Evolutionary conservation across 371 early-diverging fungal species (phyloP), one percentile per base, ranked within the genome.

Genomic region (Rhizopus arrhizus): DNA sequence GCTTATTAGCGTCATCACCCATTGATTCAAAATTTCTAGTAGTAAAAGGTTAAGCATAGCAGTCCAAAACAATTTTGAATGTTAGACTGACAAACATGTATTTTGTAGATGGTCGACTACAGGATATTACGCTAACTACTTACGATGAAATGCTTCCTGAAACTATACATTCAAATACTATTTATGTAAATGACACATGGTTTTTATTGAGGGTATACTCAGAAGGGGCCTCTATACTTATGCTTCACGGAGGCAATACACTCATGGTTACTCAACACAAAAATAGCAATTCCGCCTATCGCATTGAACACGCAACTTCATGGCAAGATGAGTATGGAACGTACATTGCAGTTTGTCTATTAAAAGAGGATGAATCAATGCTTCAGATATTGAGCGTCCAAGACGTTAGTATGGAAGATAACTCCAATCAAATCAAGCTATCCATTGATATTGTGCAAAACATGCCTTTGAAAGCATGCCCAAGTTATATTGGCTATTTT

Each of bases 401-500:
- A 3, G 22, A 53, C 31, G 12, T 5, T 1, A 10, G 13, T 38
- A 7, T 29, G 31, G 36, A 57, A 7, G 41, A 50, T 0, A 13
- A 41, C 0, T 33, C 34, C 8, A 53, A 40, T n/a, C 29, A 41
- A 9, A 50, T 22, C n/a, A 41, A 8, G 15, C 2, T 49, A 15
- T 28, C 40, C 8, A 32, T 56, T 9, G n/a, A 9, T 33, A 4
- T 16, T 32, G 22, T 33, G 13, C 45, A 45, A 33, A 34, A 48
- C 0, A 9, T 62, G 12, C 29, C 28, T 5, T 3, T 70, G 7
- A 5, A 57, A 2, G 43, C 16, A 1, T 60, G 61, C 3, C 63
- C 63, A 5, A 70, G 70, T 28, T 66, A 45, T 16, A 35, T 70
- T 10, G 51, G 45, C 4, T 40, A 53, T 36, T 63, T 70, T 33